Evolutionary conservation across 768 basidiomycete genomes (phyloP).

Genomic region (Chalciporus sphaerocephalus): DNA sequence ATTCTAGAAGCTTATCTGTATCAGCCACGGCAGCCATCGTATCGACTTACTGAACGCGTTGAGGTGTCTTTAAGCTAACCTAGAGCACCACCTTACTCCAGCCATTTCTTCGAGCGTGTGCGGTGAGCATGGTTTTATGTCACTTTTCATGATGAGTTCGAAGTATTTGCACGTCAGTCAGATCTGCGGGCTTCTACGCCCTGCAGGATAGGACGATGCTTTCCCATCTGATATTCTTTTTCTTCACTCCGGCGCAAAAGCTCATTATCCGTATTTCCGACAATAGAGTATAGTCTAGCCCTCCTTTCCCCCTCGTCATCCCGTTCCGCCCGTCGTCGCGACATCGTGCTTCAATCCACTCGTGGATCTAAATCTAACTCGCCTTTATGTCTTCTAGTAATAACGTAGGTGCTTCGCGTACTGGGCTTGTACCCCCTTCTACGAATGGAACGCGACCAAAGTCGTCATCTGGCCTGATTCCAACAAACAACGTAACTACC

Average conservation of each 20-base stretch:
- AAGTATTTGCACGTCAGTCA: slow-evolving; percentile 64
- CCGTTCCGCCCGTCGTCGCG: neutral
- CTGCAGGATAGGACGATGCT: slow-evolving; percentile 36
- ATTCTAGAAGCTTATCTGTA: neutral
- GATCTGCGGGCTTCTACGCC: slow-evolving; percentile 31
- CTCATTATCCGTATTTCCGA: slow-evolving; percentile 10
- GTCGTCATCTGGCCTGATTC: slow-evolving; percentile 51
- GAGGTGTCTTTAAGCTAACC: too few relatives aligned
- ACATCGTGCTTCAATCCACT: neutral
- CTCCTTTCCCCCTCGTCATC: neutral
- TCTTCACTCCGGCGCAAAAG: neutral
- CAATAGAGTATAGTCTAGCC: neutral
- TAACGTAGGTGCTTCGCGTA: slow-evolving; percentile 31
- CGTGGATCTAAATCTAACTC: neutral
- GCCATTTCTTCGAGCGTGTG: slow-evolving; percentile 4
- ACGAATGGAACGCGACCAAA: slow-evolving; percentile 36
- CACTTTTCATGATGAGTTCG: slow-evolving; percentile 38
- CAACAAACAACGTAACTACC: slow-evolving; percentile 82
- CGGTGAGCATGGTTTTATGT: slow-evolving; percentile 16
- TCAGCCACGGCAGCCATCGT: too few relatives aligned
- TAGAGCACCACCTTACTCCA: neutral
- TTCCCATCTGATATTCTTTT: slow-evolving; percentile 39
- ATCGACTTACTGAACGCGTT: too few relatives aligned
- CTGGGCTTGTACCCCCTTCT: slow-evolving; percentile 24
- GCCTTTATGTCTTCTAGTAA: slow-evolving; percentile 24